Conservation (phyloP, 1,284 basidiomycete genomes). For the Ustilago loliicola region DNA sequence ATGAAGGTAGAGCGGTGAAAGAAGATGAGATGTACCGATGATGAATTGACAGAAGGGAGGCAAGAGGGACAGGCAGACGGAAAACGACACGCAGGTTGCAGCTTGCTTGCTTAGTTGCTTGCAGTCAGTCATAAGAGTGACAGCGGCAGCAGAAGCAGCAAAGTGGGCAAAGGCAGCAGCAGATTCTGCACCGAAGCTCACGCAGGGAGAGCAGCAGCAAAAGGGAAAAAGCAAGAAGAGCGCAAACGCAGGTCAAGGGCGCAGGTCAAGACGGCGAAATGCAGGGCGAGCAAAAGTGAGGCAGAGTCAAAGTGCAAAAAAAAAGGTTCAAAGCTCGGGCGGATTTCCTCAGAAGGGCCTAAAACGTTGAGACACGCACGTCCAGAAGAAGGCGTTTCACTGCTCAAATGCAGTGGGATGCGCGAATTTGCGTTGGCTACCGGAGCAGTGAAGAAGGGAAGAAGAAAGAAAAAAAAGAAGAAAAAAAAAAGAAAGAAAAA, state of each 20-base stretch:
- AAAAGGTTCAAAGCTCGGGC: not conserved
- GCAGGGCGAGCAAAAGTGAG: constrained; percentile 26
- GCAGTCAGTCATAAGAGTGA: constrained; percentile 4
- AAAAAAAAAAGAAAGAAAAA: constrained; percentile 7
- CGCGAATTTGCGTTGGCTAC: not conserved
- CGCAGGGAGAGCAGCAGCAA: constrained; percentile 6
- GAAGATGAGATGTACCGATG: constrained; percentile 17
- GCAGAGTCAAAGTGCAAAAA: constrained; percentile 1
- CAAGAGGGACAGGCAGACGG: constrained; percentile 1
- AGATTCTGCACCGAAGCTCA: constrained; percentile 11
- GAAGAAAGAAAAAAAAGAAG: not conserved
- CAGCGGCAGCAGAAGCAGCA: constrained; percentile 19
- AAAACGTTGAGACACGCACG: constrained; percentile 5
- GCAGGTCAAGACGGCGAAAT: constrained; percentile 16
- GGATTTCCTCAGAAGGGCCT: constrained; percentile 1
- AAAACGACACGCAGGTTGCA: constrained; percentile 52
- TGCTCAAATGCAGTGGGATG: not conserved
- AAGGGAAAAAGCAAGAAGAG: constrained; percentile 7
- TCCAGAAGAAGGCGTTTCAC: constrained; percentile 1
- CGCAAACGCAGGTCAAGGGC: constrained; percentile 20
- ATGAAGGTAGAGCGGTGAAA: constrained; percentile 7
- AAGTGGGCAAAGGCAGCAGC: constrained; percentile 9
- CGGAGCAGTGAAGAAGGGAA: not conserved
- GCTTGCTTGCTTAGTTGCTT: constrained; percentile 31
- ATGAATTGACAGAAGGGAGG: constrained; percentile 10